Base-by-base conservation (phyloP, 345 rosid genomes). In the Streptanthus diversifolius region DNA sequence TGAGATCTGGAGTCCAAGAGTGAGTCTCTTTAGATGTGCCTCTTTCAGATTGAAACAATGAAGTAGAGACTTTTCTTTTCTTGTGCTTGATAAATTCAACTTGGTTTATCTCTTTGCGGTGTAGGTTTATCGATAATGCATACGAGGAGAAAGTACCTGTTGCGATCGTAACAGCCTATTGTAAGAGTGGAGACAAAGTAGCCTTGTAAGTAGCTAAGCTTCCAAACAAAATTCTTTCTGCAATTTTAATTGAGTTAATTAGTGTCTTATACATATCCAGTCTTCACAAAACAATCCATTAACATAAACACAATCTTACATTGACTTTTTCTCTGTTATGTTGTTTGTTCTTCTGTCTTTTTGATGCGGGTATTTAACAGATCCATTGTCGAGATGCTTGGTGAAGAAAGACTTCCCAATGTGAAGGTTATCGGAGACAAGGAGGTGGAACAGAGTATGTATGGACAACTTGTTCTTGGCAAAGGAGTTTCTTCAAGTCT, bases 1-100 rank as follows among this genome's bases (percentile, higher is more conserved):
- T 93, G 67, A 89, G 95, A 70, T 90, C 98, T 75, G 98, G 96
- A 71, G 81, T 82, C 53, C 85, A 84, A 81, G 87, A 87, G 98
- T 90, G 78, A 80, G 98, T 80, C 72, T 45, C 76, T 49, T 56
- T 68, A 37, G 60, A 76, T 37, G 39, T 53, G 47, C 18, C 29
- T 21, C 39, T 59, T 59, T 5, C 5, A 60, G 4, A 30, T 11
- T 29, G 24, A 32, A 75, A 51, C 59, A 54, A 44, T 70, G 36
- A 55, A 45, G 5, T 21, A 0, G 15, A 62, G 29, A 41, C 32
- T 40, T 24, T 7, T 27, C 36, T 22, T 49, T 3, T 10, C 27
- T 2, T 68, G 39, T 75, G 2, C 19, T 24, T 33, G 7, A 32
- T 27, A 55, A 33, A 36, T 33, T 54, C 36, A 32, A 7, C 14